Evolutionary conservation across 257 asterid genomes (phyloP).

Genomic region (Mentha longifolia): DNA sequence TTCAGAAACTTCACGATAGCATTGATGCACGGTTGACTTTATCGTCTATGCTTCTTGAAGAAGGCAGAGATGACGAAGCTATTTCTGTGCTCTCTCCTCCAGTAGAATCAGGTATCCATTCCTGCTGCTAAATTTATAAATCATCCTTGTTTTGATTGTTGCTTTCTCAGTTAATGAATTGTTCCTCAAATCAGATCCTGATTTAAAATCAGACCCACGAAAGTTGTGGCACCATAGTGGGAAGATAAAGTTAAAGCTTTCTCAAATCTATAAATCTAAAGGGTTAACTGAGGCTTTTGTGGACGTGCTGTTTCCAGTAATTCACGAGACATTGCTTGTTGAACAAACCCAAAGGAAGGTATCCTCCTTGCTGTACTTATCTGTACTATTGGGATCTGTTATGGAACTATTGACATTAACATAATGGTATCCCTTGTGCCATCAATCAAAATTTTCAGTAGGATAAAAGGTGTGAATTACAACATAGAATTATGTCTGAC

Average conservation of each 20-base stretch:
- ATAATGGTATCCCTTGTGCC: background rate
- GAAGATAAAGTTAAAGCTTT: conserved; percentile 78
- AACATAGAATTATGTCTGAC: background rate
- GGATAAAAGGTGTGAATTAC: conserved; percentile 1
- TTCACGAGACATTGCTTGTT: conserved; percentile 67
- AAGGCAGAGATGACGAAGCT: conserved; percentile 79
- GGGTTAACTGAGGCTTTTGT: conserved; percentile 68
- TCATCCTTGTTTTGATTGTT: conserved; percentile 25
- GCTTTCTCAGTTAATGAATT: conserved; percentile 27
- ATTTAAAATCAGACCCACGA: conserved; percentile 36
- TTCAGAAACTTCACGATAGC: conserved; percentile 54
- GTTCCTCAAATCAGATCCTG: conserved; percentile 40
- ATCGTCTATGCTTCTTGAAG: conserved; percentile 80
- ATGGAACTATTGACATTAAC: background rate
- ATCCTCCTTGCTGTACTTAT: conserved; percentile 22
- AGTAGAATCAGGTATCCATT: conserved; percentile 50
- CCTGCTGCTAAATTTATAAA: conserved; percentile 19
- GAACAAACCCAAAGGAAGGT: conserved; percentile 68
- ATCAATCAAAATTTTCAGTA: background rate
- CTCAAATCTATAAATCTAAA: conserved; percentile 71
- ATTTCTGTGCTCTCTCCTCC: conserved; percentile 86
- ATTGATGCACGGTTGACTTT: conserved; percentile 73
- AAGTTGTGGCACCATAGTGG: conserved; percentile 78
- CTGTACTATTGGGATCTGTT: conserved; percentile 2
- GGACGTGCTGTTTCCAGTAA: conserved; percentile 67